Evolutionary conservation across 139 green algal species (phyloP).

Genomic region (Chlamydomonas schloesseri): DNA sequence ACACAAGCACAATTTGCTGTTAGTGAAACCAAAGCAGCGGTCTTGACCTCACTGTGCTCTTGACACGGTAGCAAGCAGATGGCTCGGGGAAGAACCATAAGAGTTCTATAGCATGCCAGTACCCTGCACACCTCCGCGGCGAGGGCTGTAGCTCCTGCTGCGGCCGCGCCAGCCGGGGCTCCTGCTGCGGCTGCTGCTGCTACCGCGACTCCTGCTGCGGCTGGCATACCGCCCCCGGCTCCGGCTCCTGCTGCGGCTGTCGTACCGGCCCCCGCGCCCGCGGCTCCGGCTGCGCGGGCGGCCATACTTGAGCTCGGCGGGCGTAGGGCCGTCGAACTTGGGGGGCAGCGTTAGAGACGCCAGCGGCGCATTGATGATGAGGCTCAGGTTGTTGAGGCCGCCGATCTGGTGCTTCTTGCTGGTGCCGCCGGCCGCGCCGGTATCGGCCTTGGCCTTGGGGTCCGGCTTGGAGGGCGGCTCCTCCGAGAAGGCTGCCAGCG

Average conservation of each 20-base stretch:
- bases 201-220: background rate
- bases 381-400: conserved; percentile 8
- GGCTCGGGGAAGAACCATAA: no score
- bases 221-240: background rate
- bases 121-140: background rate
- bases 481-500: conserved; percentile 19
- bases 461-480: conserved; percentile 1
- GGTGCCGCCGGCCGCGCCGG: background rate
- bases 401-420: conserved; percentile 19
- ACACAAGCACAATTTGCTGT: background rate
- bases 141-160: conserved; percentile 38
- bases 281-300: conserved; percentile 10
- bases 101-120: no score
- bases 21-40: no score
- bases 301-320: conserved; percentile 39
- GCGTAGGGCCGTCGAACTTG: conserved; percentile 34
- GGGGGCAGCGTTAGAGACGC: background rate
- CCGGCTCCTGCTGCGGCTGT: conserved; percentile 25
- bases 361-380: conserved; percentile 12
- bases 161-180: conserved; percentile 7
- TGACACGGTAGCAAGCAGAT: no score
- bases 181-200: conserved; percentile 32
- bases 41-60: no score
- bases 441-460: conserved; percentile 2
- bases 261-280: background rate